These are phyloP conservation scores for Pythium insidiosum DNA, from an alignment of 352 stramenopile genomes.

Conservation along the genomic window DNA sequence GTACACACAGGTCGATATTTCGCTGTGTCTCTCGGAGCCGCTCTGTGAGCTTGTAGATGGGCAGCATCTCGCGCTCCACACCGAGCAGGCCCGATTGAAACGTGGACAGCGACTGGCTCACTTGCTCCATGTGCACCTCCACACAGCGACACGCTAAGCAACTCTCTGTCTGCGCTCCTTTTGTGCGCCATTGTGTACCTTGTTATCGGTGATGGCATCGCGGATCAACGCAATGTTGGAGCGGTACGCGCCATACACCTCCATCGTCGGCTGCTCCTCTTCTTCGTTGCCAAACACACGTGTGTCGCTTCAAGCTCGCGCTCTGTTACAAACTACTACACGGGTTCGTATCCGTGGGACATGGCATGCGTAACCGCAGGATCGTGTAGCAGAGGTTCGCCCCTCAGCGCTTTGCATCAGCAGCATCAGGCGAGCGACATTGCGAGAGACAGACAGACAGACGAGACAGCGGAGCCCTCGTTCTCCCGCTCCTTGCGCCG, in stretches of 20 bases:
- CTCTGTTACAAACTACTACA: no score
- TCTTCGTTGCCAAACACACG: conserved; percentile 1
- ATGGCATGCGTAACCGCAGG: no score
- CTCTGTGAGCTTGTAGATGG: conserved; percentile 81
- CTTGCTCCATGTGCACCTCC: conserved; percentile 51
- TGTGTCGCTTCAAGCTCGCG: no score
- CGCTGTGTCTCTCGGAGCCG: conserved; percentile 71
- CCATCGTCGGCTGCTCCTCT: conserved; percentile 21
- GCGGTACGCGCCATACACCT: conserved; percentile 41
- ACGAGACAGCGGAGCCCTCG: no score
- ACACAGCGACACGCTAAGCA: conserved; percentile 1
- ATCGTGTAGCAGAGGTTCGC: no score
- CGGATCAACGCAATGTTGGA: conserved; percentile 49
- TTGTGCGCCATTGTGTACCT: conserved; percentile 18
- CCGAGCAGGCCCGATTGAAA: conserved; percentile 60
- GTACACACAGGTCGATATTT: conserved; percentile 78
- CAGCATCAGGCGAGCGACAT: no score
- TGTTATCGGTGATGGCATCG: conserved; percentile 50
- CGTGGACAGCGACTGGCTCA: conserved; percentile 39
- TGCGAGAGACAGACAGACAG: no score
- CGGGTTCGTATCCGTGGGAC: no score
- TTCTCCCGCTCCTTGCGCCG: no score
- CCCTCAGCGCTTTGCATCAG: no score
- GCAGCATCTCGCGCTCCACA: conserved; percentile 76
- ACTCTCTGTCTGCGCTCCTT: neutral